Conservation (phyloP, 352 stramenopile species). For the Globisporangium abappressorium region DNA sequence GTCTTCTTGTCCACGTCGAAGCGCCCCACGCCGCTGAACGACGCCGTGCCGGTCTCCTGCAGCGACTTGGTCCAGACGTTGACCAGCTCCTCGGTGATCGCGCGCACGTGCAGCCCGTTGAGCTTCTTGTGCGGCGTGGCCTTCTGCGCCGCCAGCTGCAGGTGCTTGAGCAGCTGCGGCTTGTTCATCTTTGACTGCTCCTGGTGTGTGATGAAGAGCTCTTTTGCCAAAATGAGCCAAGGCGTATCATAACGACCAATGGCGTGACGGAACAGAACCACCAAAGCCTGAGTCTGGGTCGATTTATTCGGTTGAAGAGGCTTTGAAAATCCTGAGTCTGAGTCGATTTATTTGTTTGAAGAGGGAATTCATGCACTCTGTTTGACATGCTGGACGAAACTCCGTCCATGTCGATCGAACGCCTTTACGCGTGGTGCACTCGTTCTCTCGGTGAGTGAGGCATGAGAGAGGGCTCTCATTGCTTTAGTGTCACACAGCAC, state of each 20-base stretch:
- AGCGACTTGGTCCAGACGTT: conserved; percentile 40
- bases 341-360: background rate
- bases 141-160: conserved; percentile 33
- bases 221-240: background rate
- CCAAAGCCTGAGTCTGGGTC: no score
- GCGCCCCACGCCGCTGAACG: conserved; percentile 34
- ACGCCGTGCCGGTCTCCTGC: conserved; percentile 39
- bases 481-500: background rate
- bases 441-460: background rate
- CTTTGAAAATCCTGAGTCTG: background rate
- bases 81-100: conserved; percentile 39
- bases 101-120: conserved; percentile 40
- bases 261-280: background rate
- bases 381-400: no score
- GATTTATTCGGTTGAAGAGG: no score
- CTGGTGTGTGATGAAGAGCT: background rate
- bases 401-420: background rate
- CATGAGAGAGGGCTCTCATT: background rate
- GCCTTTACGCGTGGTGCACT: background rate
- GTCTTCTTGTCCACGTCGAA: conserved; percentile 45
- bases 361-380: background rate
- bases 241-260: background rate
- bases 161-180: conserved; percentile 43
- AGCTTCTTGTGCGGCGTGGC: conserved; percentile 38
- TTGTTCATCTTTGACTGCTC: conserved; percentile 32